Base-by-base conservation (phyloP, 2,329 filamentous ascomycete species). In the Chaetomium sp. region DNA sequence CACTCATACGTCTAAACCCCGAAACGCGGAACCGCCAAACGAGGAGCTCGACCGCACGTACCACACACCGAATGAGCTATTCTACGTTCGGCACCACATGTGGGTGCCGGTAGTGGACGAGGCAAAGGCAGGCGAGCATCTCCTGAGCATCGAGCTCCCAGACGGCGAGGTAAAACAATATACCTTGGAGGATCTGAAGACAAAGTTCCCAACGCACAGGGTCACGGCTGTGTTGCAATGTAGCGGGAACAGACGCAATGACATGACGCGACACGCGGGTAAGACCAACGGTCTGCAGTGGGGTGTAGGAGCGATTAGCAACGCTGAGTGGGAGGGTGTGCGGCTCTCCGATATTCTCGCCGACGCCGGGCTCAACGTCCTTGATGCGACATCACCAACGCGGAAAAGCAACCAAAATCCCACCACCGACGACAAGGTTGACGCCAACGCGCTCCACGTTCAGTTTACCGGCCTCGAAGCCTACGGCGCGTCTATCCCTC, bases 61-160 rank as follows among this genome's bases (percentile, higher is more conserved):
- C 70, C 75, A 83, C 45, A 88, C 85, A 0, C 83, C 83, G 3
- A 83, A 82, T 50, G 77, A 81, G 33, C 75, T 85, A 0, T 87
- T 87, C 73, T 87, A 86, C 70, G 81, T 87, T 16, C 81, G 85
- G 23, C 86, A 88, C 69, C 85, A 88, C 74, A 85, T 88, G 78
- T 88, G 85, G 86, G 85, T 87, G 49, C 85, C 85, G 0, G 74
- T 76, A 6, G 73, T 84, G 4, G 75, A 78, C 6, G 74, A 77
- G 10, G 60, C 35, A 2, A 75, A 78, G 6, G 75, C 78, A 0
- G 74, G 75, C 3, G 67, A 77, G 6, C 79, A 87, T 70, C 73
- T 74, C 23, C 71, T 88, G 64, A 83, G 79, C 4, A 76, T 88
- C 49, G 85, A 87, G 74, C 77, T 87, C 4, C 78, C 80, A 0